Evolutionary conservation across 352 stramenopile genomes (phyloP).

Genomic region (Plasmopara viticola): DNA sequence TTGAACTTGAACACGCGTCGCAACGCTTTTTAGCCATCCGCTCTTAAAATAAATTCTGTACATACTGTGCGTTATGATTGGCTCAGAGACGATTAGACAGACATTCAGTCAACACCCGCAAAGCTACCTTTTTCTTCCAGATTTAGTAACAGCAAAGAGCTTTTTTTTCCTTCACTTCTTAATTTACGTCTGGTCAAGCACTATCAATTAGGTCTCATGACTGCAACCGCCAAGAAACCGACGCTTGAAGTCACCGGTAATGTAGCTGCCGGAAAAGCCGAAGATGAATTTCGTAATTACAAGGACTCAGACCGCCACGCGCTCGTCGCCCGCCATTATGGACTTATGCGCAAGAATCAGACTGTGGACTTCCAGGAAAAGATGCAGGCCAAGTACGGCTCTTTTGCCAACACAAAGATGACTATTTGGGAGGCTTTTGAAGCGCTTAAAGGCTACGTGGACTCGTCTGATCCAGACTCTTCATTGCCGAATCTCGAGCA

Average conservation of each 20-base stretch:
- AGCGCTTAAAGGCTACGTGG: conserved; percentile 87
- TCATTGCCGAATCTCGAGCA: conserved; percentile 88
- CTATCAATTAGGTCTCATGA: conserved; percentile 9
- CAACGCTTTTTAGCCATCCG: not conserved
- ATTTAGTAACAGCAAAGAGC: not conserved
- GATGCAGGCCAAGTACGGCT: conserved; percentile 66
- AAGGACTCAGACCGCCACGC: conserved; percentile 59
- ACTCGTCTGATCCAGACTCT: conserved; percentile 90
- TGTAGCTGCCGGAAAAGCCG: conserved; percentile 43
- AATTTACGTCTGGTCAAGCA: not conserved
- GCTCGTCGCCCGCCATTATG: conserved; percentile 70
- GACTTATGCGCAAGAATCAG: conserved; percentile 69
- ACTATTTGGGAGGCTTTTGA: conserved; percentile 89
- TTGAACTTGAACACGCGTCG: not conserved
- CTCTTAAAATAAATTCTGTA: no score
- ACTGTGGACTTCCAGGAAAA: conserved; percentile 64
- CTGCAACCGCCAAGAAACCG: conserved; percentile 4
- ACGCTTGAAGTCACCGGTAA: conserved; percentile 33
- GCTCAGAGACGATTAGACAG: not conserved
- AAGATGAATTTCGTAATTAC: conserved; percentile 78
- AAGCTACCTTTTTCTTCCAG: not conserved
- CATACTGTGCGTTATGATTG: not conserved
- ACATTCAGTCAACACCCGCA: no score
- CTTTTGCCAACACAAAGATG: conserved; percentile 79
- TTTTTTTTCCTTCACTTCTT: not conserved